A percentile compares a stretch with the other conserved stretches of the same genome.
Conservation (phyloP, 2,329 filamentous ascomycete genomes). For the Bisporella sp. region DNA sequence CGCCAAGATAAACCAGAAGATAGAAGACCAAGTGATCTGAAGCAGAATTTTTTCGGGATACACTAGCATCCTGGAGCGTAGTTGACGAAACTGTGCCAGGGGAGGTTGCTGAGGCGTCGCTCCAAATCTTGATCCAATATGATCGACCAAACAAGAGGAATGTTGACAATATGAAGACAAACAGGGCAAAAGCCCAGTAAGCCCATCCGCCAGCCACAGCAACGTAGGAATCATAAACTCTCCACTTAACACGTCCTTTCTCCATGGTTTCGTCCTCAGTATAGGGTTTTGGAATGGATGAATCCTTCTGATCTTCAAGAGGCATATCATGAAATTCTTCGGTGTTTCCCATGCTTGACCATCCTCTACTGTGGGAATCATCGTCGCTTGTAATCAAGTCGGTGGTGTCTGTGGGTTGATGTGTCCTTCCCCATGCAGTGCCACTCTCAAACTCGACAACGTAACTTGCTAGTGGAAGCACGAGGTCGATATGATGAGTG, state of each 20-base stretch:
- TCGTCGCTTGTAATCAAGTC: background rate
- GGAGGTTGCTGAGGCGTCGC: conserved; percentile 32
- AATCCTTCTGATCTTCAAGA: background rate
- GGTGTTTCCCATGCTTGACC: background rate
- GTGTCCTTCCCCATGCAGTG: background rate
- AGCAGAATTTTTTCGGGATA: background rate
- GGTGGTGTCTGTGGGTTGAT: background rate
- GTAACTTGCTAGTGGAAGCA: background rate
- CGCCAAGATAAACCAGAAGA: conserved; percentile 2
- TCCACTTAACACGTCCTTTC: conserved; percentile 57
- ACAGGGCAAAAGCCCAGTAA: conserved; percentile 50
- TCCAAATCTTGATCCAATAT: conserved; percentile 60
- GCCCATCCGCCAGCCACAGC: conserved; percentile 53
- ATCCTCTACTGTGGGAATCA: background rate
- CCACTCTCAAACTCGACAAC: background rate
- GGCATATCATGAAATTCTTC: background rate
- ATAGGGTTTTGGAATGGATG: conserved; percentile 6
- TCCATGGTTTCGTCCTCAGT: conserved; percentile 66
- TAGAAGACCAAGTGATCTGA: conserved; percentile 3
- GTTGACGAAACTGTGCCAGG: background rate
- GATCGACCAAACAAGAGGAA: conserved; percentile 35
- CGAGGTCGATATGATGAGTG: conserved; percentile 61
- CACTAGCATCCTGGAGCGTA: background rate
- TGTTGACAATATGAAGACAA: conserved; percentile 39
- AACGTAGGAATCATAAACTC: conserved; percentile 60